Percentiles rank a stretch among this genome's conserved stretches.
Evolutionary conservation across 75 land plant species (phyloP).

Genomic region (Sequoia sempervirens): DNA sequence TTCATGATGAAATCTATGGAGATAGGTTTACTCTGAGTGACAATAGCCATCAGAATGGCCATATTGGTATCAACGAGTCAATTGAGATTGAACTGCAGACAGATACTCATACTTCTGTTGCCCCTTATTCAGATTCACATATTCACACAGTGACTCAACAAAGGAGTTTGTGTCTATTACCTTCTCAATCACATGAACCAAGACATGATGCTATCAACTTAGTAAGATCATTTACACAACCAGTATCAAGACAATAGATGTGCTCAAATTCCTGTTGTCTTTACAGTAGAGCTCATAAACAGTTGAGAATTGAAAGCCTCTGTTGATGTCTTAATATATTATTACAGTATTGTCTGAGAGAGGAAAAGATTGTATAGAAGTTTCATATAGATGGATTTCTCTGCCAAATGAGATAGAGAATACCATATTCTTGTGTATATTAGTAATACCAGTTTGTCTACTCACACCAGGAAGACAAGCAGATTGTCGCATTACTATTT

Average conservation of each 20-base stretch:
- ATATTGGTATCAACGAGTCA: not conserved
- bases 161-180: not conserved
- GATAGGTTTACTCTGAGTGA: not conserved
- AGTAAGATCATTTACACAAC: slow-evolving; percentile 6
- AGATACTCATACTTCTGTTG: not conserved
- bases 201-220: not conserved
- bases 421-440: not conserved
- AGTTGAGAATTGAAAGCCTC: not conserved
- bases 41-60: not conserved
- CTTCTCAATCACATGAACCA: not conserved
- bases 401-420: not conserved
- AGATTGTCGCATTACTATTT: not conserved
- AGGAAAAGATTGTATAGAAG: not conserved
- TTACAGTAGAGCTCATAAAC: not conserved
- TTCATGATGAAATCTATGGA: not conserved
- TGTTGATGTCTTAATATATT: not conserved
- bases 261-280: not conserved
- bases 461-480: not conserved
- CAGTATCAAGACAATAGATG: not conserved
- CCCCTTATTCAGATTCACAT: not conserved
- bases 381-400: not conserved
- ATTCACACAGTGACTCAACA: not conserved
- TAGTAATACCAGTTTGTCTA: not conserved
- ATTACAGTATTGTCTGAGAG: not conserved
- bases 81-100: slow-evolving; percentile 5